A percentile compares a stretch with the other conserved stretches of the same genome.
Conservation (phyloP, 2,329 filamentous ascomycete species). For the Colletotrichum filicis region DNA sequence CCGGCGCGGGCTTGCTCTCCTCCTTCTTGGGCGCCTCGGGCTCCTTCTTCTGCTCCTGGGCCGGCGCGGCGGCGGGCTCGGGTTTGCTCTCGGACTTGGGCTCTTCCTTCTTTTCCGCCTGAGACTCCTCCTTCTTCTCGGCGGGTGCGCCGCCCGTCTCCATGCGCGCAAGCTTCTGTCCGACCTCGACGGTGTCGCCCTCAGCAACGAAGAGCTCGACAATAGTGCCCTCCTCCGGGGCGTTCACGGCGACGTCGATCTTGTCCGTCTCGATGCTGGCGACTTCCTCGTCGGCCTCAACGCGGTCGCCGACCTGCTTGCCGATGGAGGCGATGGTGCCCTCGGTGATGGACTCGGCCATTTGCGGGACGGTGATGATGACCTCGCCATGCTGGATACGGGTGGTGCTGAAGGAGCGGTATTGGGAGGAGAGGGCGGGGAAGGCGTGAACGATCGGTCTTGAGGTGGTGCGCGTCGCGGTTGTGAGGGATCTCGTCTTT, state of each 20-base stretch:
- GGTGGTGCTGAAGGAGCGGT: constrained; percentile 30
- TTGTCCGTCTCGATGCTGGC: constrained; percentile 48
- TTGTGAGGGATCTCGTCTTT: neutral
- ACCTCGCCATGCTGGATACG: constrained; percentile 34
- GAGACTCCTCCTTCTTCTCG: constrained; percentile 33
- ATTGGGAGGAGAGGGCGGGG: constrained; percentile 25
- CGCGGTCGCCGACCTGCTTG: constrained; percentile 44
- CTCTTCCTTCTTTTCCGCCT: constrained; percentile 31
- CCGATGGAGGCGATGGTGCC: constrained; percentile 41
- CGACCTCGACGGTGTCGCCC: constrained; percentile 46
- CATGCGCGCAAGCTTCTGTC: constrained; percentile 44
- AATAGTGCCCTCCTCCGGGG: constrained; percentile 40
- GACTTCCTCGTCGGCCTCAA: constrained; percentile 45
- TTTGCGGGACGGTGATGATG: constrained; percentile 42
- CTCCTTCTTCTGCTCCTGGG: constrained; percentile 26
- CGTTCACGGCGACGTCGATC: constrained; percentile 45
- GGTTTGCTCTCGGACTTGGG: constrained; percentile 8
- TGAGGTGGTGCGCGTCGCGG: neutral
- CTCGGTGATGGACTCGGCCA: constrained; percentile 47
- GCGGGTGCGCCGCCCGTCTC: constrained; percentile 39
- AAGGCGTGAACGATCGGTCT: constrained; percentile 4
- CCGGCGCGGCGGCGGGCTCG: constrained; percentile 10
- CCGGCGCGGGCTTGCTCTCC: constrained; percentile 25
- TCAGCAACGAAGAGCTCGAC: constrained; percentile 45
- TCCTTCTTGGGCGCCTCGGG: constrained; percentile 33